Evolutionary conservation across 768 basidiomycete species (phyloP).

Genomic region (Nidularia pulvinata): DNA sequence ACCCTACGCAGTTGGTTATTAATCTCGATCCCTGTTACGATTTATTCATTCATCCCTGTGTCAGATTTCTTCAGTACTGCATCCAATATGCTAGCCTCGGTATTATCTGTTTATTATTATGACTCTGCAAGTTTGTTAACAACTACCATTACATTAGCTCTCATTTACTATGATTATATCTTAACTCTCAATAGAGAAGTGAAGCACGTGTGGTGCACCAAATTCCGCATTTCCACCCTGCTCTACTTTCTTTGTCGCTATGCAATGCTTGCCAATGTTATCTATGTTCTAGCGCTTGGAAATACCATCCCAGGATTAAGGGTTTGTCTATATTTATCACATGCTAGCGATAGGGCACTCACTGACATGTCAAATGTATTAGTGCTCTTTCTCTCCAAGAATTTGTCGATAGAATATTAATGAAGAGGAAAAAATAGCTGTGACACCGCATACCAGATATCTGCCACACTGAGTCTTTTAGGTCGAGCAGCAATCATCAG

Average conservation of each 20-base stretch:
- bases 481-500: background rate
- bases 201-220: slow-evolving; percentile 24
- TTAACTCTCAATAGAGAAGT: slow-evolving; percentile 27
- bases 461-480: background rate
- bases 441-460: background rate
- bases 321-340: background rate
- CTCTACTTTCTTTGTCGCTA: slow-evolving; percentile 30
- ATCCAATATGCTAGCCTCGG: slow-evolving; percentile 18
- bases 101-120: background rate
- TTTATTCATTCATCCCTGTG: too few species aligned
- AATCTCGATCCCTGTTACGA: too few species aligned
- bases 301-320: slow-evolving; percentile 12
- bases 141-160: slow-evolving; percentile 7
- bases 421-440: background rate
- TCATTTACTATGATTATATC: slow-evolving; percentile 28
- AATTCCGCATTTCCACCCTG: slow-evolving; percentile 20
- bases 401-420: background rate
- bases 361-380: background rate
- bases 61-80: background rate
- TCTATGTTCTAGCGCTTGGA: slow-evolving; percentile 24
- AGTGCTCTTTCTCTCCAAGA: background rate
- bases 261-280: slow-evolving; percentile 26
- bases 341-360: background rate
- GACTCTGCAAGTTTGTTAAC: background rate
- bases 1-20: too few species aligned